These are phyloP conservation scores for rapeseed (Brassica napus) DNA, from an alignment of 345 rosid species.

Conservation along the genomic window DNA sequence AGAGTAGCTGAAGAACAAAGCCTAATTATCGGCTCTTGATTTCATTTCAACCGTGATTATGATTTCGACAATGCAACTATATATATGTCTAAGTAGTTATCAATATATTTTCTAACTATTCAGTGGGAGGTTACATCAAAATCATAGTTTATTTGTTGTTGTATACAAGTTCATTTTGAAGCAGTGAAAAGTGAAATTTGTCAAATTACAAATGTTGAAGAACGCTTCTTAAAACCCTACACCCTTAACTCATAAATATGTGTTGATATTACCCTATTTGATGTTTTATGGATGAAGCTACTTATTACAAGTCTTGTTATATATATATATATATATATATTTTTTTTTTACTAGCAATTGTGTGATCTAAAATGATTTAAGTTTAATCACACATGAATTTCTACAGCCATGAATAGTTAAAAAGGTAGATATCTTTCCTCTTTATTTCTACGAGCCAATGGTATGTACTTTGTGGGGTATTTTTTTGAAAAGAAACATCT, in stretches of 20 bases:
- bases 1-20: constrained; percentile 13
- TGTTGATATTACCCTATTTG: not conserved
- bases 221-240: not conserved
- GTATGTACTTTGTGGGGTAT: constrained; percentile 36
- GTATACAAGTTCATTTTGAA: not conserved
- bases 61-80: constrained; percentile 14
- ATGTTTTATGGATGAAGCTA: not conserved
- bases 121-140: constrained; percentile 19
- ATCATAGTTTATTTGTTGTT: not conserved
- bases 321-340: no score
- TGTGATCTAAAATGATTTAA: not conserved
- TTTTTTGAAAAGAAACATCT: constrained; percentile 4
- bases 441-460: constrained; percentile 25
- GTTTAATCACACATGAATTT: not conserved
- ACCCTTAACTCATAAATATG: not conserved
- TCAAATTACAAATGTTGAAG: not conserved
- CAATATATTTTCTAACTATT: constrained; percentile 16
- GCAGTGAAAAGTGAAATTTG: constrained; percentile 3
- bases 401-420: constrained; percentile 19
- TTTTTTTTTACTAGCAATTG: not conserved
- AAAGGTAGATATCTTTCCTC: constrained; percentile 4
- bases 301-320: not conserved
- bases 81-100: not conserved
- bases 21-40: not conserved
- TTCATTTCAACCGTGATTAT: constrained; percentile 28